phyloP scores from a whole-genome alignment of 2,329 filamentous ascomycete species.

The Falciphora oryzae region DNA sequence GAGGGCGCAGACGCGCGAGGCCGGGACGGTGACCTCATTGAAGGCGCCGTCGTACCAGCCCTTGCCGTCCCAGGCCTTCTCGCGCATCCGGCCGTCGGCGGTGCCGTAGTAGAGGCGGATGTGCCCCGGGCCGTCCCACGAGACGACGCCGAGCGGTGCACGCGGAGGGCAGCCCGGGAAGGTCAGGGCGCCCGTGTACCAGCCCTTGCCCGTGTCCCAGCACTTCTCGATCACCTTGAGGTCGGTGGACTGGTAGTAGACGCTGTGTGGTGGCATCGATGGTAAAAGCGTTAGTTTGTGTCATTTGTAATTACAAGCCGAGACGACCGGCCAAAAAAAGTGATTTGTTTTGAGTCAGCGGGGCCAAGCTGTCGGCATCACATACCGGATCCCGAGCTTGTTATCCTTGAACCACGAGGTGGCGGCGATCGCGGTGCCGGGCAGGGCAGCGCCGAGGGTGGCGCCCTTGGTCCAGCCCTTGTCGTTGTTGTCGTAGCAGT shows the following conservation, averaged over 20 bases:
- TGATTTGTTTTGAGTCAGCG: neutral
- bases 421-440: conserved; percentile 13
- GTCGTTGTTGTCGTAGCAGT: conserved; percentile 3
- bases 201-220: conserved; percentile 7
- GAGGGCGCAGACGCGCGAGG: conserved; percentile 11
- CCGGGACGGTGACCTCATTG: conserved; percentile 9
- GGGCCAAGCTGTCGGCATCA: neutral
- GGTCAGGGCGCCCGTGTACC: conserved; percentile 9
- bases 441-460: conserved; percentile 12
- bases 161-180: conserved; percentile 4
- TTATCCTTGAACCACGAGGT: conserved; percentile 9
- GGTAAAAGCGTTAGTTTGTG: neutral
- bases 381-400: conserved; percentile 11
- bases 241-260: conserved; percentile 10
- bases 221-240: conserved; percentile 8
- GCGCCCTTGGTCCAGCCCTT: conserved; percentile 12
- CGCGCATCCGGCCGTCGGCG: conserved; percentile 8
- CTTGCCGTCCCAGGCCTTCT: conserved; percentile 13
- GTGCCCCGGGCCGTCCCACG: conserved; percentile 6
- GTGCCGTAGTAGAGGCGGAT: conserved; percentile 15
- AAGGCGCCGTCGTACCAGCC: conserved; percentile 15
- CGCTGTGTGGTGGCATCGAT: too few relatives aligned
- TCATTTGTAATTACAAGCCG: neutral
- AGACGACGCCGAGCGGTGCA: conserved; percentile 7
- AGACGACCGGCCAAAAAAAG: neutral